Evolutionary conservation across 225 moss, liverwort and hornwort genomes (phyloP).

Genomic region (Straminergon stramineum): DNA sequence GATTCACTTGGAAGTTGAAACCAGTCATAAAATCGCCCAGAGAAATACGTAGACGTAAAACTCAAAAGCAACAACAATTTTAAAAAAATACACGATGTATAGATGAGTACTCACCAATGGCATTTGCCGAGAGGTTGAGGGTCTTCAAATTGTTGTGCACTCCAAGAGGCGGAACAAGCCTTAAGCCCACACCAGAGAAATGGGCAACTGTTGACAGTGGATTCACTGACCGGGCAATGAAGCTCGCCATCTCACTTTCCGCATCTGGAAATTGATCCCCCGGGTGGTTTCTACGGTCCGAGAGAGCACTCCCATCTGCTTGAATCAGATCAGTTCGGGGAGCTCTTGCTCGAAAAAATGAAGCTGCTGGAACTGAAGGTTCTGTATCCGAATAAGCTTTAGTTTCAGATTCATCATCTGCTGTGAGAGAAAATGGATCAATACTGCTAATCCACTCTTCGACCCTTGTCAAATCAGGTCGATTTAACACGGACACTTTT

Average conservation of each 20-base stretch:
- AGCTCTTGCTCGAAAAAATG: slow-evolving; percentile 29
- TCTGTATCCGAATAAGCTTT: slow-evolving; percentile 19
- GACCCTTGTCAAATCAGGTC: slow-evolving; percentile 48
- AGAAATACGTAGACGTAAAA: not conserved
- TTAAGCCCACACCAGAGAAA: slow-evolving; percentile 77
- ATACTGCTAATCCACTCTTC: slow-evolving; percentile 82
- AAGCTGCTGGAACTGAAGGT: slow-evolving; percentile 51
- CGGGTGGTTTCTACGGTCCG: slow-evolving; percentile 17
- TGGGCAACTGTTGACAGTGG: slow-evolving; percentile 79
- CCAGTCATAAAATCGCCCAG: not conserved
- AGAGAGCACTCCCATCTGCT: slow-evolving; percentile 11
- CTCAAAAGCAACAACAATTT: not conserved
- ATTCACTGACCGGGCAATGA: slow-evolving; percentile 66
- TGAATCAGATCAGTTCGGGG: slow-evolving; percentile 21
- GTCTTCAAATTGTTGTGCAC: slow-evolving; percentile 62
- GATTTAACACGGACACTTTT: slow-evolving; percentile 4
- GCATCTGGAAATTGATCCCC: slow-evolving; percentile 32
- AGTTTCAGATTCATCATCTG: slow-evolving; percentile 37
- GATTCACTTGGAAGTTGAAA: not conserved
- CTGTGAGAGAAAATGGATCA: slow-evolving; percentile 21
- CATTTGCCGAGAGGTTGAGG: slow-evolving; percentile 75
- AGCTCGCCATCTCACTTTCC: slow-evolving; percentile 70
- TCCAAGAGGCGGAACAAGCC: slow-evolving; percentile 58
- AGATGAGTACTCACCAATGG: slow-evolving; percentile 29
- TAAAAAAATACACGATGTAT: not conserved